phyloP scores from a whole-genome alignment of 768 basidiomycete genomes.

The Agrocybe praecox region DNA sequence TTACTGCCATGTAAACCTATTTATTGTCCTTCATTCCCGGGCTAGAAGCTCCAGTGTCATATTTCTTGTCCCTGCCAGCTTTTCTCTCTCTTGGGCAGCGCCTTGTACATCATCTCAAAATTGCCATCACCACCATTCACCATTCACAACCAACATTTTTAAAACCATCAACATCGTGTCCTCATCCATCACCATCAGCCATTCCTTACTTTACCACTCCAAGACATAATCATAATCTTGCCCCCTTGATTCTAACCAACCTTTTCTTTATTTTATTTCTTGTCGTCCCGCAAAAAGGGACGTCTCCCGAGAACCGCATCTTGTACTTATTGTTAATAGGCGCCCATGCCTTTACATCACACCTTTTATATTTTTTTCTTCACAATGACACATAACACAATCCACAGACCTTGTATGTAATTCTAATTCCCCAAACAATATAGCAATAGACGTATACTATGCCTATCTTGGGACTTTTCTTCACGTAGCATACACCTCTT shows the following conservation, averaged over 20 bases:
- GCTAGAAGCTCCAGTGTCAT: background rate
- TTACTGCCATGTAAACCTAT: constrained; percentile 16
- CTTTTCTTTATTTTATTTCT: background rate
- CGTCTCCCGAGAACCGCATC: background rate
- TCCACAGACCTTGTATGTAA: constrained; percentile 17
- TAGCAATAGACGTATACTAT: background rate
- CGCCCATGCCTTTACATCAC: background rate
- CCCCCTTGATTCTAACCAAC: background rate
- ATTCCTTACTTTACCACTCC: background rate
- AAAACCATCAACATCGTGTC: constrained; percentile 4
- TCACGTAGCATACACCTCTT: background rate
- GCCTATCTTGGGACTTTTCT: background rate
- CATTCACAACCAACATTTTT: constrained; percentile 2
- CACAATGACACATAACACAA: constrained; percentile 2
- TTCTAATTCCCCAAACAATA: background rate
- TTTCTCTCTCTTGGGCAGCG: constrained; percentile 12
- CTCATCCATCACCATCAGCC: background rate
- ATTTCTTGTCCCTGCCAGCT: background rate
- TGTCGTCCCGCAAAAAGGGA: background rate
- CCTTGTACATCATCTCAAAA: constrained; percentile 13
- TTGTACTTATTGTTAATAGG: constrained; percentile 7
- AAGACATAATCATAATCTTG: background rate
- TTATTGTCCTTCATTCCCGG: background rate
- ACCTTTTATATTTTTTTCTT: background rate
- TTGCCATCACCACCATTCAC: constrained; percentile 1